These are phyloP conservation scores for Chlorella sp. DNA, from an alignment of 139 green algal genomes.

Conservation along the genomic window DNA sequence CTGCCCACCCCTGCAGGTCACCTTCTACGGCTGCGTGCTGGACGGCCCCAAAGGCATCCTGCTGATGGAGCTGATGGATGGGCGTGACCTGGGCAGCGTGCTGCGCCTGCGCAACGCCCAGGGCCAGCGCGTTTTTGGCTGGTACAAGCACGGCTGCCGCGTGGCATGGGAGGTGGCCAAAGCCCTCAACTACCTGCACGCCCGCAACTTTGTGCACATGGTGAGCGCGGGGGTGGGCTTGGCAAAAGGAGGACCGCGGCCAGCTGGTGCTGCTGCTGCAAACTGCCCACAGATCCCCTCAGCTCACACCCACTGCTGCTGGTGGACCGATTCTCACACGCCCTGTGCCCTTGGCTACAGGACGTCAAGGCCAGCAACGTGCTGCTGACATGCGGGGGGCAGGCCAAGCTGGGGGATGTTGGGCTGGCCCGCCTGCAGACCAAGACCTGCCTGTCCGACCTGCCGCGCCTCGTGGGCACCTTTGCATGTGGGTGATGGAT, in stretches of 20 bases:
- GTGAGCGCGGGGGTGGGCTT: background rate
- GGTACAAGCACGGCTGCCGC: background rate
- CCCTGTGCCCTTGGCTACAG: no score
- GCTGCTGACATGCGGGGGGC: conserved; percentile 27
- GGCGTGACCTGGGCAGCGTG: background rate
- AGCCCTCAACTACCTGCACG: background rate
- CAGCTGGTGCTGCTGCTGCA: no score
- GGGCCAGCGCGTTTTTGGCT: background rate
- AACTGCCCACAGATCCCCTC: no score
- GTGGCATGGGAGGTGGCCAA: background rate
- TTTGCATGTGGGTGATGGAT: conserved; percentile 15
- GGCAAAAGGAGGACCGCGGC: no score
- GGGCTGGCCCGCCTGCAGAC: conserved; percentile 34
- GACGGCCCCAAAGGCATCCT: background rate
- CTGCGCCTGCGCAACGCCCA: background rate
- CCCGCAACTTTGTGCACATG: background rate
- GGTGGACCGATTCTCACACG: no score
- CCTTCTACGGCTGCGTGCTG: background rate
- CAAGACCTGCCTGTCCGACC: background rate
- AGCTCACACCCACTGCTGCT: no score
- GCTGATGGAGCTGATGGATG: conserved; percentile 4
- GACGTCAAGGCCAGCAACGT: conserved; percentile 30
- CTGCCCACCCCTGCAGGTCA: background rate
- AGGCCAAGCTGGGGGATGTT: conserved; percentile 46
- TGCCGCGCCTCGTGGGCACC: conserved; percentile 13